Evolutionary conservation across 148 eudicot species (phyloP), one percentile per base, ranked within the genome.

Genomic region (Fagopyrum esculentum): DNA sequence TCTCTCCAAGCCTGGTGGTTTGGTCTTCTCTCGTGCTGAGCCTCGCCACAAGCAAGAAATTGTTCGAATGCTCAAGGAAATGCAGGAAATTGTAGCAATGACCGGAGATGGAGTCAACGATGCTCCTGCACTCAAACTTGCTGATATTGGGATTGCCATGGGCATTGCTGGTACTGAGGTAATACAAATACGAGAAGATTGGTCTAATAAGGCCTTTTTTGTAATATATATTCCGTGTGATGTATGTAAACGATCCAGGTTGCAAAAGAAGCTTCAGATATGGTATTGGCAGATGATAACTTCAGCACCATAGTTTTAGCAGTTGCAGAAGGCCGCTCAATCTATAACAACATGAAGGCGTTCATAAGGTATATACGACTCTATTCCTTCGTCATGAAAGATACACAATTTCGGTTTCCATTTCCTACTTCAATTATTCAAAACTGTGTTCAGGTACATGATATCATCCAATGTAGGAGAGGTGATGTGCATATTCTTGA

Each of bases 31-130:
- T 69, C 82, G 98, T 4, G 96, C 98, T 26, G 98, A 93, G 84
- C 98, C 96, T 19, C 85, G 79, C 77, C 98, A 93, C 87, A 93
- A 93, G 82, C 98, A 93, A 81, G 98, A 93, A 5, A 90, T 89
- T 10, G 98, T 93, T 55, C 87, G 93, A 76, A 74, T 85, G 87
- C 82, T 93, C 11, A 93, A 90, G 80, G 90, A 90, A 47, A 86
- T 80, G 86, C 93, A 89, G 6, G 93, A 93, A 76, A 71, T 90
- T 64, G 98, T 93, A 78, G 96, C 98, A 46, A 93, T 93, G 98
- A 93, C 98, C 12, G 98, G 98, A 10, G 98, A 93, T 76, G 98
- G 98, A 11, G 98, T 93, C 56, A 93, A 93, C 80, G 98, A 93
- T 84, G 96, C 98, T 72, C 96, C 98, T 63, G 96, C 98, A 19